These are phyloP conservation scores for Penicillium sp. DNA, from an alignment of 2,329 filamentous ascomycete species.

Conservation along the genomic window DNA sequence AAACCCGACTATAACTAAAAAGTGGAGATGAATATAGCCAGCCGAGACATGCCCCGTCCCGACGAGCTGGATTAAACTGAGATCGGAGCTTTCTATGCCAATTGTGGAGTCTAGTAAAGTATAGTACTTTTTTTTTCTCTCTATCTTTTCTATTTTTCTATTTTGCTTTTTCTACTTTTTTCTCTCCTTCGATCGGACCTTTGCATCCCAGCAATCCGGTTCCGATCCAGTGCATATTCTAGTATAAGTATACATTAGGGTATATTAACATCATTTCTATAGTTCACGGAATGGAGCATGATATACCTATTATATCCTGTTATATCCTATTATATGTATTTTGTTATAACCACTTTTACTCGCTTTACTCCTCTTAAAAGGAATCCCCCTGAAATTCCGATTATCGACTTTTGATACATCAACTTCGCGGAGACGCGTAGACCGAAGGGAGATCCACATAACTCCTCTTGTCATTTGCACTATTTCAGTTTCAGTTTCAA, in stretches of 20 bases:
- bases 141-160: too few relatives aligned
- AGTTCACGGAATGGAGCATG: neutral
- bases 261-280: neutral
- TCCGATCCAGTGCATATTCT: constrained; percentile 8
- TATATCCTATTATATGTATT: neutral
- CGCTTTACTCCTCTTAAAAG: neutral
- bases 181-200: constrained; percentile 1
- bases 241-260: neutral
- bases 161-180: neutral
- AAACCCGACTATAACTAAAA: neutral
- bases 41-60: neutral
- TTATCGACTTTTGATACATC: constrained; percentile 4
- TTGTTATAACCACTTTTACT: neutral
- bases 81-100: neutral
- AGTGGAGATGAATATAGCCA: neutral
- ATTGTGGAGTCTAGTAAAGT: neutral
- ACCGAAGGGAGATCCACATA: neutral
- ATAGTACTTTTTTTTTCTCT: neutral
- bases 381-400: neutral
- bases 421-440: neutral
- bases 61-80: neutral
- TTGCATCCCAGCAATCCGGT: constrained; percentile 14
- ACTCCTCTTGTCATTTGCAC: neutral
- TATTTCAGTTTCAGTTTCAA: neutral
- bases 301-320: neutral